Conservation (phyloP, 2,329 filamentous ascomycete species). For the Trichoderma sp. region DNA sequence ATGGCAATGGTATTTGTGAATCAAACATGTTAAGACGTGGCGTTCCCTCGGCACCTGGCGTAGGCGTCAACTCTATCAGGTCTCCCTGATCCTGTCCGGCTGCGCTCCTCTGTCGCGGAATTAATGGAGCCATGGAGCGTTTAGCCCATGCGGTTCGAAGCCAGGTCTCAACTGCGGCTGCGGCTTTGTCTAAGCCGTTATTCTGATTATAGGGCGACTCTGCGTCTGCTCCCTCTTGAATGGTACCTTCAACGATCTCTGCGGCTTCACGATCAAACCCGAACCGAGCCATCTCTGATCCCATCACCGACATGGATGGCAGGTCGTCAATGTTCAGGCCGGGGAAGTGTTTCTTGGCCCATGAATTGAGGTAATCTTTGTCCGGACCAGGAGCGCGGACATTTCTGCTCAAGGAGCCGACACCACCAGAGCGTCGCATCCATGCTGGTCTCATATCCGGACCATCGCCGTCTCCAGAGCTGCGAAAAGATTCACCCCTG, state of each 20-base stretch:
- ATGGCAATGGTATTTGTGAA: background rate
- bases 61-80: constrained; percentile 69
- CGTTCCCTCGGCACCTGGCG: constrained; percentile 53
- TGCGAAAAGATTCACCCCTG: constrained; percentile 36
- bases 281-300: constrained; percentile 57
- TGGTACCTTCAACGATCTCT: constrained; percentile 50
- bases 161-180: constrained; percentile 87
- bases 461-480: constrained; percentile 37
- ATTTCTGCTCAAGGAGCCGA: constrained; percentile 73
- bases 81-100: constrained; percentile 48
- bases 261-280: constrained; percentile 45
- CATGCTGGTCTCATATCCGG: constrained; percentile 50
- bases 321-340: constrained; percentile 67
- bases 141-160: constrained; percentile 75
- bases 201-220: constrained; percentile 44
- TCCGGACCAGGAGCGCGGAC: constrained; percentile 76
- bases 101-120: constrained; percentile 33
- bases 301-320: constrained; percentile 64
- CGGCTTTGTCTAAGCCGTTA: constrained; percentile 72
- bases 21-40: constrained; percentile 1
- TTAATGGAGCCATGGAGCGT: constrained; percentile 50
- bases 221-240: constrained; percentile 46
- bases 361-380: constrained; percentile 77
- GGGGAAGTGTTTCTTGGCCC: constrained; percentile 80
- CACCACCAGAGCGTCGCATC: constrained; percentile 81